Percentiles rank a stretch among this genome's conserved stretches.
Conservation (phyloP, 2,329 filamentous ascomycete genomes). For the Trichophyton simii region DNA sequence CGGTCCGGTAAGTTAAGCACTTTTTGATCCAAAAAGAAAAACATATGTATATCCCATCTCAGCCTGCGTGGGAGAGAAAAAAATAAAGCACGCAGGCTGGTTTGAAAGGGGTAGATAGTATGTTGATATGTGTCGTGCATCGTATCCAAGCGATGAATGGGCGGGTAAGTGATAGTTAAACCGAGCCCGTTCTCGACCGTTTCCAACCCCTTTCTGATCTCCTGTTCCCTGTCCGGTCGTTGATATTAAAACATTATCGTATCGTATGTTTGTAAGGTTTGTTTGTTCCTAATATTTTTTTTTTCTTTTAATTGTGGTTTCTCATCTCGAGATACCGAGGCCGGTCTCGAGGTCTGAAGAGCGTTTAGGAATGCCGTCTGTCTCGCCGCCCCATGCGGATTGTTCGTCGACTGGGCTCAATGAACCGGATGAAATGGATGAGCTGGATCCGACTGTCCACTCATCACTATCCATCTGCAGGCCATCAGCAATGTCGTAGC, state of each 20-base stretch:
- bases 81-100: too few species aligned
- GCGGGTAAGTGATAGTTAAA: neutral
- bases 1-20: neutral
- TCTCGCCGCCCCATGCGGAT: constrained; percentile 30
- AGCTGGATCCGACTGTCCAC: constrained; percentile 80
- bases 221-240: neutral
- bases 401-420: constrained; percentile 51
- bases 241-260: neutral
- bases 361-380: constrained; percentile 18
- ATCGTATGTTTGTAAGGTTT: neutral
- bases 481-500: constrained; percentile 44
- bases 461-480: constrained; percentile 62
- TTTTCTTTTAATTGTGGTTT: neutral
- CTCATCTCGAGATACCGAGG: constrained; percentile 18
- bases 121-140: neutral
- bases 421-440: constrained; percentile 55
- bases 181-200: constrained; percentile 17
- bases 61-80: neutral
- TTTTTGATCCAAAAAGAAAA: neutral
- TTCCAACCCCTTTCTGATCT: neutral
- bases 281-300: neutral
- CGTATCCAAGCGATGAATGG: neutral
- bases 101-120: neutral
- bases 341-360: constrained; percentile 30
- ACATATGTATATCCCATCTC: neutral